Evolutionary conservation across 2,329 filamentous ascomycete species (phyloP), one percentile per base, ranked within the genome.

Genomic region (Diaporthe longicolla): DNA sequence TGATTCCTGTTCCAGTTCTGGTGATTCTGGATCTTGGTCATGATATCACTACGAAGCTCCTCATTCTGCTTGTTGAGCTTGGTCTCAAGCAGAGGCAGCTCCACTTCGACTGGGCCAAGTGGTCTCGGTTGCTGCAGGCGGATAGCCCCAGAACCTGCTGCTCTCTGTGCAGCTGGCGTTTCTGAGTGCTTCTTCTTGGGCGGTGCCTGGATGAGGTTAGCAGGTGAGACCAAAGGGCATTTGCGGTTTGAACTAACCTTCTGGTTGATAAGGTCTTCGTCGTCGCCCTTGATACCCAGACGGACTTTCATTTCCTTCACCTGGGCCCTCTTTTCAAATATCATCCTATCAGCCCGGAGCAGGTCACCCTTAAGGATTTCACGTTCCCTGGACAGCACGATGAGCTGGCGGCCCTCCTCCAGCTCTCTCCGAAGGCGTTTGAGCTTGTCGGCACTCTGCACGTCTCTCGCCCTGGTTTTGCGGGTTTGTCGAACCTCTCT

Each of bases 181-280:
- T 94, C 93, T 74, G 87, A 82, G 1, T 71, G 74, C 57, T 66
- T 65, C n/a, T 52, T 65, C 24, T 48, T 70, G 26, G 58, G 55
- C 43, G 71, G 71, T 45, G 68, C 55, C 65, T 78, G 71, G 72
- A 76, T 6, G 52, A 21, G 21, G 29, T 75, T 52, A 65, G 55
- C 55, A 40, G 19, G 21, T 35, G 50, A 50, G 52, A 29, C 11
- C 29, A 54, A 13, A 26, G 32, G 52, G 21, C 19, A 1, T 17
- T 26, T 15, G 40, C 4, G 52, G 21, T 29, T 58, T 37, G 32
- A 73, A 81, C 89, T 83, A 87, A 96, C 94, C 90, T 97, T 97
- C 83, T 97, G 94, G 85, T 97, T 97, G 85, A 98, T 92, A 80
- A 98, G 89, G 82, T 98, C 95, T 79, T 98, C 96, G 80, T 98